Conservation (phyloP, 345 rosid genomes). For the Erysimum cheiranthoides region DNA sequence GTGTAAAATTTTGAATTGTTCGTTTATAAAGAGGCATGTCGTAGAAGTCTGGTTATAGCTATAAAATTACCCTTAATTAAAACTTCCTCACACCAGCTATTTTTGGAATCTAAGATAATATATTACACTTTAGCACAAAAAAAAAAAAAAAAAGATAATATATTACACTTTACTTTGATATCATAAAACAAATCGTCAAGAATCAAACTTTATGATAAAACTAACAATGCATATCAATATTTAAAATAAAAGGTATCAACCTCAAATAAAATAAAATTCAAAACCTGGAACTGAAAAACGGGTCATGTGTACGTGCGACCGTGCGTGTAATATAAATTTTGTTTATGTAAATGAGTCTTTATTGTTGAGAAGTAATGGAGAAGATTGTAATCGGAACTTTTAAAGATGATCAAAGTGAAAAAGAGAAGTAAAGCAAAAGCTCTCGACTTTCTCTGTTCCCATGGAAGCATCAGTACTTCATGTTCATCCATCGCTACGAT, state of each 20-base stretch:
- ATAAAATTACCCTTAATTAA: background rate
- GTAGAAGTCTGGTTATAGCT: conserved; percentile 4
- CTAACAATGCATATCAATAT: conserved; percentile 27
- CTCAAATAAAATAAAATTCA: background rate
- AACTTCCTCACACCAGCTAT: conserved; percentile 13
- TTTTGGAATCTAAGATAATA: conserved; percentile 8
- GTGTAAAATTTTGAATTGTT: conserved; percentile 17
- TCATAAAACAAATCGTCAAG: background rate
- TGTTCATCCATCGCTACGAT: conserved; percentile 45
- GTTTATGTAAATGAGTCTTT: background rate
- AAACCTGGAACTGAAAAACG: conserved; percentile 18
- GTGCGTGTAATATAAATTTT: conserved; percentile 33
- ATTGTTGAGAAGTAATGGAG: conserved; percentile 35
- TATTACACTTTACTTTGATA: background rate
- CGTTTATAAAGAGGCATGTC: conserved; percentile 2
- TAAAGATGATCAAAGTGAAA: conserved; percentile 49
- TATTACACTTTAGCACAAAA: background rate
- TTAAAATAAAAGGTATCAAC: conserved; percentile 17
- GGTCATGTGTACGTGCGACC: conserved; percentile 43
- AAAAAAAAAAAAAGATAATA: no score
- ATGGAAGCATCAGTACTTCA: conserved; percentile 47
- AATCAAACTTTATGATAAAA: conserved; percentile 19
- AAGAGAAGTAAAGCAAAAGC: conserved; percentile 50
- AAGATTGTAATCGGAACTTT: conserved; percentile 48
- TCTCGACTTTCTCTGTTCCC: conserved; percentile 47